Evolutionary conservation across 257 asterid genomes (phyloP).

Genomic region (Asclepias syriaca): DNA sequence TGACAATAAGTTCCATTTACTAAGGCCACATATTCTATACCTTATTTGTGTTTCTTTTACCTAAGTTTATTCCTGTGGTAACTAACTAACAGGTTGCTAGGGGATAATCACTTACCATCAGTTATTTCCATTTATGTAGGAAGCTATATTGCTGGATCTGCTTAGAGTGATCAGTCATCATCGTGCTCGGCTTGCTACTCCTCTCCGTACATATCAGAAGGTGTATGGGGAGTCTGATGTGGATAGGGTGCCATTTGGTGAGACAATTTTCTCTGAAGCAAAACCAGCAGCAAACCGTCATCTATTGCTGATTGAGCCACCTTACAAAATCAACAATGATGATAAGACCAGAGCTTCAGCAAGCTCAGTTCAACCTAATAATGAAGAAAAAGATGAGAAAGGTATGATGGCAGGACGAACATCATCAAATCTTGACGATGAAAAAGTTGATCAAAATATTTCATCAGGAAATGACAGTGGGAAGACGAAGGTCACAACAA

Average conservation of each 20-base stretch:
- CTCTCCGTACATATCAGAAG: conserved; percentile 32
- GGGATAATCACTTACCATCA: background rate
- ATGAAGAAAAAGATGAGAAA: conserved; percentile 24
- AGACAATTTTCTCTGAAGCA: conserved; percentile 20
- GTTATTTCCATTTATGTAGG: conserved; percentile 17
- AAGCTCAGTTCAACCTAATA: conserved; percentile 14
- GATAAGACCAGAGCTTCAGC: conserved; percentile 16
- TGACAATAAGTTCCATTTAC: background rate
- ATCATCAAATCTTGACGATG: conserved; percentile 1
- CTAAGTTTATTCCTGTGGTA: background rate
- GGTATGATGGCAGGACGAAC: conserved; percentile 19
- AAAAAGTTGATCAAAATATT: conserved; percentile 4
- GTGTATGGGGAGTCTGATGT: conserved; percentile 20
- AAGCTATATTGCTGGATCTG: conserved; percentile 28
- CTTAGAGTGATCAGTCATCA: conserved; percentile 36
- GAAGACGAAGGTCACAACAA: conserved; percentile 7
- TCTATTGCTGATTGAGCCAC: conserved; percentile 24
- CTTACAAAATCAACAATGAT: conserved; percentile 23
- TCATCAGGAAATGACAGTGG: conserved; percentile 13
- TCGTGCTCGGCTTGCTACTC: conserved; percentile 36
- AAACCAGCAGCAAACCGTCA: conserved; percentile 19
- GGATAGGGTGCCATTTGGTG: conserved; percentile 21
- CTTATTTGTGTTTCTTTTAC: background rate
- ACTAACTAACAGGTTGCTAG: background rate
- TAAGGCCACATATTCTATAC: background rate